phyloP scores from a whole-genome alignment of 208 protist species.

The Trypanosoma melophagium region DNA sequence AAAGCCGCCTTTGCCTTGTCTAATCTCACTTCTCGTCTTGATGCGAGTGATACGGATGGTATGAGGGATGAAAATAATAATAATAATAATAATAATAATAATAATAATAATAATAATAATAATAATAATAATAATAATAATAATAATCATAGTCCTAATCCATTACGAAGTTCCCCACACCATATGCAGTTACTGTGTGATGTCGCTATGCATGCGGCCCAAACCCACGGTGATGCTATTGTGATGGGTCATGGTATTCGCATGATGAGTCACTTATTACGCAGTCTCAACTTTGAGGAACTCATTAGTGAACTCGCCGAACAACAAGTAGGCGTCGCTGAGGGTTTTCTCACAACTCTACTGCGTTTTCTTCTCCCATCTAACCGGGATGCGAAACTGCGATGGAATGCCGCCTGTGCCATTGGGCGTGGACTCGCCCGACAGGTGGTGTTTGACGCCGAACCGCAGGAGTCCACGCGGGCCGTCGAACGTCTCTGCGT shows the following conservation, averaged over 20 bases:
- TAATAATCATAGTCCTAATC: constrained; percentile 4
- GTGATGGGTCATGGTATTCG: constrained; percentile 78
- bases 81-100: constrained; percentile 1
- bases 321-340: constrained; percentile 46
- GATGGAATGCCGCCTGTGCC: constrained; percentile 77
- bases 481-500: constrained; percentile 55
- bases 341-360: constrained; percentile 67
- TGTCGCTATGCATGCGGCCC: constrained; percentile 53
- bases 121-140: constrained; percentile 3
- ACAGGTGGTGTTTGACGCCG: constrained; percentile 61
- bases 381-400: constrained; percentile 61
- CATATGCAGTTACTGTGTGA: constrained; percentile 50
- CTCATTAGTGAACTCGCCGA: constrained; percentile 61
- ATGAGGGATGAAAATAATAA: too few relatives aligned
- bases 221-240: constrained; percentile 34
- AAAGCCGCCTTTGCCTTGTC: constrained; percentile 83
- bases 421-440: constrained; percentile 60
- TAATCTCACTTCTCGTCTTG: constrained; percentile 53
- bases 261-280: constrained; percentile 78
- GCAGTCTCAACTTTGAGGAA: constrained; percentile 56
- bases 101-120: constrained; percentile 1
- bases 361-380: constrained; percentile 43
- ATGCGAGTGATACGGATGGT: too few relatives aligned
- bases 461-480: constrained; percentile 49
- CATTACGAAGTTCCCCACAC: constrained; percentile 16